Conservation (phyloP, 2,329 filamentous ascomycete genomes). For the Eurotiales sp. region DNA sequence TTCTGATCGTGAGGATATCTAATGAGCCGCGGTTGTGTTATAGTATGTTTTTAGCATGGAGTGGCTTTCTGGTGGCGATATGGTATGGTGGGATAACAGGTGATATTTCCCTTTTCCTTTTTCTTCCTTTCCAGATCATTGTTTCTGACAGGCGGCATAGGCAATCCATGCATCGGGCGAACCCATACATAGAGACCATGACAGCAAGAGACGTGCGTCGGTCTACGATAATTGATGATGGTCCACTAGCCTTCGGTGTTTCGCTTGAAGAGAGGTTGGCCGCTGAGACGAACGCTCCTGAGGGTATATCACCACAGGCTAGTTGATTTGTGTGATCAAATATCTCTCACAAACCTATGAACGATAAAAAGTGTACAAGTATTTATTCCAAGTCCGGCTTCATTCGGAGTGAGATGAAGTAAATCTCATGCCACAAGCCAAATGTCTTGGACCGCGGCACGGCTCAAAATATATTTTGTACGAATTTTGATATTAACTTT, state of each 20-base stretch:
- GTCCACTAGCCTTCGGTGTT: slow-evolving; percentile 23
- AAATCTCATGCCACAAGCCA: too few relatives aligned
- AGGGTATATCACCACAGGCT: too few relatives aligned
- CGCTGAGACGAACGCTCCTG: not conserved
- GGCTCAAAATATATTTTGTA: too few relatives aligned
- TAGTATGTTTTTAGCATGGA: slow-evolving; percentile 27
- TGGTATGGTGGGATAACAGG: slow-evolving; percentile 30
- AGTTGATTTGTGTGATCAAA: too few relatives aligned
- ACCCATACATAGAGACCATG: slow-evolving; percentile 23
- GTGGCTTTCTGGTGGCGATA: slow-evolving; percentile 22
- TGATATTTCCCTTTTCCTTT: not conserved
- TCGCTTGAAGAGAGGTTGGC: slow-evolving; percentile 10
- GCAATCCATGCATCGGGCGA: slow-evolving; percentile 28
- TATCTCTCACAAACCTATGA: too few relatives aligned
- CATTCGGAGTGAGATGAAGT: too few relatives aligned
- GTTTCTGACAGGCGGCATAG: slow-evolving; percentile 9
- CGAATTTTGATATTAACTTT: too few relatives aligned
- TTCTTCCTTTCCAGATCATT: not conserved
- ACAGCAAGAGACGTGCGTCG: slow-evolving; percentile 24
- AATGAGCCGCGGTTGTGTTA: not conserved
- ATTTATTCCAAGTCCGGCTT: too few relatives aligned
- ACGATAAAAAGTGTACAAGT: too few relatives aligned
- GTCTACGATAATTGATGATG: slow-evolving; percentile 26
- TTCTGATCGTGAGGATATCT: not conserved
- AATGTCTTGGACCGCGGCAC: too few relatives aligned